phyloP scores from a whole-genome alignment of 805 yeast genomes.

The Blastobotrys attinorum region DNA sequence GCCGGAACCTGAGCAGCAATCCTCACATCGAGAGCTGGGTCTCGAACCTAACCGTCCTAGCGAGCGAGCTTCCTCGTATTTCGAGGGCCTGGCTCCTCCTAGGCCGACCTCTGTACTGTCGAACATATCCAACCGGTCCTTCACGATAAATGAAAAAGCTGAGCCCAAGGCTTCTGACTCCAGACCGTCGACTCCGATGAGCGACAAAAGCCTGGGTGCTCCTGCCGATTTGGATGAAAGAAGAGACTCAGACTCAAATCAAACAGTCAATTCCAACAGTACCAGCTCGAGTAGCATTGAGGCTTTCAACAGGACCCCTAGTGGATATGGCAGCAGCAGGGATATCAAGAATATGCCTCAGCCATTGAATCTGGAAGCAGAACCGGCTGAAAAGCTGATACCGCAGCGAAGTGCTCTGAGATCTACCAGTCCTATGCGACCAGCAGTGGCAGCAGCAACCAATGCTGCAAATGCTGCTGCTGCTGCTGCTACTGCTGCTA shows the following conservation, averaged over 20 bases:
- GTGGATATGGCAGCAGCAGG: not conserved
- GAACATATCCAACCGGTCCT: not conserved
- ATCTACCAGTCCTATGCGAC: conserved; percentile 3
- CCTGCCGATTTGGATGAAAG: not conserved
- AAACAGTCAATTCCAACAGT: too few relatives aligned
- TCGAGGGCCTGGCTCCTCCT: not conserved
- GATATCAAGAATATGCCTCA: not conserved
- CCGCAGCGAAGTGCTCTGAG: conserved; percentile 16
- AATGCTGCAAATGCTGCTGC: too few relatives aligned
- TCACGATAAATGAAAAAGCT: not conserved
- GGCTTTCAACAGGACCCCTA: not conserved
- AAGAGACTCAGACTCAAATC: too few relatives aligned
- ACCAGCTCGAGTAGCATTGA: not conserved
- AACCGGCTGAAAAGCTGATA: conserved; percentile 6
- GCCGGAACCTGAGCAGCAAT: not conserved
- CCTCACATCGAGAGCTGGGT: too few relatives aligned
- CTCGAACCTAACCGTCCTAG: not conserved
- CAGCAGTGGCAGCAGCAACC: too few relatives aligned
- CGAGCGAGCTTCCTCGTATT: not conserved
- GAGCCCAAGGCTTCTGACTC: too few relatives aligned
- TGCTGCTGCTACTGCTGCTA: too few relatives aligned
- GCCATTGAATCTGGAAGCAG: not conserved
- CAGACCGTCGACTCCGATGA: not conserved
- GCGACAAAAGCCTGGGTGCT: not conserved
- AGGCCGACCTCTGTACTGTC: not conserved